Conservation (phyloP, 768 basidiomycete species). For the Termitomyces sp. region DNA sequence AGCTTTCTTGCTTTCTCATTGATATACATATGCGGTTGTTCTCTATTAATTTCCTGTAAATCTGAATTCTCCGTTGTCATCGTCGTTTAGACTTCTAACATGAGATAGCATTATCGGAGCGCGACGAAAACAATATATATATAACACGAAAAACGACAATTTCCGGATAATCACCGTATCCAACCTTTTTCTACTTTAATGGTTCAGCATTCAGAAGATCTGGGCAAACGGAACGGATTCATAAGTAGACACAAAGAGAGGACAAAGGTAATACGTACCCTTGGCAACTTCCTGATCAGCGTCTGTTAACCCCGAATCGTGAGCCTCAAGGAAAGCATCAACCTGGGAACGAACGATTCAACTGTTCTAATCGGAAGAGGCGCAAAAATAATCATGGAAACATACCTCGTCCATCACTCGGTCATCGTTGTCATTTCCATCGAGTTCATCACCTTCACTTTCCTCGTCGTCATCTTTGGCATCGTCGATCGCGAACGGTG, state of each 20-base stretch:
- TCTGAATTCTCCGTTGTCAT: background rate
- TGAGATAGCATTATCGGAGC: constrained; percentile 4
- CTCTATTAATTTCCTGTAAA: constrained; percentile 1
- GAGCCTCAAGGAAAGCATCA: constrained; percentile 91
- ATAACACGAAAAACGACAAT: constrained; percentile 1
- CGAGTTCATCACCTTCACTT: constrained; percentile 44
- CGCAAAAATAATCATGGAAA: constrained; percentile 1
- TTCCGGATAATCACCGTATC: background rate
- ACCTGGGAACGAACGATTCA: constrained; percentile 38
- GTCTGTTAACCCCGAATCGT: constrained; percentile 80
- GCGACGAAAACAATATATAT: constrained; percentile 3
- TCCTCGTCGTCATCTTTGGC: constrained; percentile 74
- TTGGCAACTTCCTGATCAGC: constrained; percentile 74
- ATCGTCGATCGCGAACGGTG: constrained; percentile 96
- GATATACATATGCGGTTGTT: background rate
- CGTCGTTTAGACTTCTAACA: background rate
- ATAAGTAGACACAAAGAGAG: background rate
- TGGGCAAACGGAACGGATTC: constrained; percentile 1
- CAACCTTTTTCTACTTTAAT: constrained; percentile 16
- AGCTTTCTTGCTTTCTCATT: background rate
- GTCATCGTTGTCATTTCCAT: constrained; percentile 56
- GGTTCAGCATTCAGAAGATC: constrained; percentile 24
- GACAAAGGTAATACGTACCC: constrained; percentile 35
- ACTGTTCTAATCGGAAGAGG: background rate
- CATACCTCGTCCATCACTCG: constrained; percentile 86